Conservation (phyloP, 176 grass and related monocot species). For the Elaeis guineensis region DNA sequence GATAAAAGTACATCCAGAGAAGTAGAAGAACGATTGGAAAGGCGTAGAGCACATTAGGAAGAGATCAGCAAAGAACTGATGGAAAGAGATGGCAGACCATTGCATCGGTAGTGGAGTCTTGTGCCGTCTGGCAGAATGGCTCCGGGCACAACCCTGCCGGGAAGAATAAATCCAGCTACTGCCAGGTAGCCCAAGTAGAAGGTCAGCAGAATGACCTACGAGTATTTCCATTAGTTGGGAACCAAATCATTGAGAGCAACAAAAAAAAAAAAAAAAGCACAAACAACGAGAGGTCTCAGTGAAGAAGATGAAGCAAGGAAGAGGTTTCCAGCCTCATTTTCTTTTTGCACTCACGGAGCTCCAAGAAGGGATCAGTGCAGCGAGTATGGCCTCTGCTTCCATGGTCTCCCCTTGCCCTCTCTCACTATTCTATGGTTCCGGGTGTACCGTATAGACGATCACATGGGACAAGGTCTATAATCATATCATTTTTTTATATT, state of each 20-base stretch:
- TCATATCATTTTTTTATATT: no score
- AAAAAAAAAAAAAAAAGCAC: no score
- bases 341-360: conserved; percentile 29
- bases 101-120: conserved; percentile 88
- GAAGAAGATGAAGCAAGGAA: not conserved
- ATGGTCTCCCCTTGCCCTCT: not conserved
- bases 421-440: not conserved
- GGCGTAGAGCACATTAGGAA: no score
- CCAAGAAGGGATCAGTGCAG: conserved; percentile 41
- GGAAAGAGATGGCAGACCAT: conserved; percentile 26
- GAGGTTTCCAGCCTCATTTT: no score
- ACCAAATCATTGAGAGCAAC: no score
- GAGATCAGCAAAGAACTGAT: no score
- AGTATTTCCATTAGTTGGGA: not conserved
- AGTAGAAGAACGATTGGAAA: no score
- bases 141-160: conserved; percentile 67
- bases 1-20: no score
- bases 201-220: conserved; percentile 50
- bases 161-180: conserved; percentile 53
- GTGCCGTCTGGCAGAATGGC: conserved; percentile 69
- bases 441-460: no score
- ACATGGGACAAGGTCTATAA: no score
- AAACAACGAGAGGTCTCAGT: not conserved
- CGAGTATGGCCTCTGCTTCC: conserved; percentile 26
- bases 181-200: conserved; percentile 71